phyloP scores from a whole-genome alignment of 1,139 yeast genomes.

The Blastobotrys illinoisensis region DNA sequence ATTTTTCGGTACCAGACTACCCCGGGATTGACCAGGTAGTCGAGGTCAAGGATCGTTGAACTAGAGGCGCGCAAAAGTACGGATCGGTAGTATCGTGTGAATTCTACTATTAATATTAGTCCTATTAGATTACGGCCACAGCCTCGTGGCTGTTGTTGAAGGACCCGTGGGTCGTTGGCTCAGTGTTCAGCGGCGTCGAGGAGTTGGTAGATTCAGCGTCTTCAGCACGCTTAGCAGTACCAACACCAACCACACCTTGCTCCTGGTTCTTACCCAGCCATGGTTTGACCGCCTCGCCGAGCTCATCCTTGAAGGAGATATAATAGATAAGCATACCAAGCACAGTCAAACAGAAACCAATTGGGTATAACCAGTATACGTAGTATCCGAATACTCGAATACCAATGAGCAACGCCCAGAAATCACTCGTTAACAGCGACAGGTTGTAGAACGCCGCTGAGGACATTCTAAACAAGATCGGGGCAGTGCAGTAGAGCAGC shows the following conservation, averaged over 20 bases:
- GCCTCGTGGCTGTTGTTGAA: background rate
- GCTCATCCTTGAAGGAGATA: conserved; percentile 30
- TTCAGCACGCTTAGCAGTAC: conserved; percentile 32
- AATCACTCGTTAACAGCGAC: conserved; percentile 40
- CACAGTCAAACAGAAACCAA: conserved; percentile 40
- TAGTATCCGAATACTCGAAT: conserved; percentile 39
- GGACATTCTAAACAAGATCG: conserved; percentile 40
- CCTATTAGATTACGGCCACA: background rate
- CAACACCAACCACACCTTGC: conserved; percentile 38
- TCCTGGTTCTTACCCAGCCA: conserved; percentile 41
- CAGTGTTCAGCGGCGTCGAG: background rate
- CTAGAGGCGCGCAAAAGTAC: background rate
- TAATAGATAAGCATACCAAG: conserved; percentile 39
- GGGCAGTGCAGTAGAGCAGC: conserved; percentile 37
- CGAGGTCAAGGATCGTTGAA: conserved; percentile 12
- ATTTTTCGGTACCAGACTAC: conserved; percentile 55
- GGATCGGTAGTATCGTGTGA: too few species aligned
- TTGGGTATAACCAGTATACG: conserved; percentile 43
- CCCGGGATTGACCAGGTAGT: conserved; percentile 48
- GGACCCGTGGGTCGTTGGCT: background rate
- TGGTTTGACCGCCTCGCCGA: conserved; percentile 40
- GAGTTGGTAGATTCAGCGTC: conserved; percentile 5
- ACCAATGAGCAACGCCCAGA: conserved; percentile 42
- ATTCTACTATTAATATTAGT: background rate
- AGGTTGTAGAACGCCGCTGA: conserved; percentile 43